Evolutionary conservation across 148 eudicot species (phyloP).

Genomic region (Arctostaphylos glauca): DNA sequence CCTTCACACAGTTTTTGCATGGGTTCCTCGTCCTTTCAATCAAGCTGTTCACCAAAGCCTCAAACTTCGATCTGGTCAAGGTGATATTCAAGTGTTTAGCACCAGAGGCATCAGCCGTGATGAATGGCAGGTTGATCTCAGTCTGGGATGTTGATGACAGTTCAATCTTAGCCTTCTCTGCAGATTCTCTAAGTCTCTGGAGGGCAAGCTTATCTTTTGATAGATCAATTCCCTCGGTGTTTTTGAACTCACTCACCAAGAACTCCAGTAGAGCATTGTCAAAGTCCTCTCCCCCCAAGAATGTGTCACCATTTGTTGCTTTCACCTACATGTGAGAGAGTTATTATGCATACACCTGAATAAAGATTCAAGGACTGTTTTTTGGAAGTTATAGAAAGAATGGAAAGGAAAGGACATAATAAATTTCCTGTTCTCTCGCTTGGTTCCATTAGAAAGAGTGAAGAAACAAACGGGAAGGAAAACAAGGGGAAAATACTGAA

Average conservation of each 20-base stretch:
- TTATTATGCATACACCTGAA: not conserved
- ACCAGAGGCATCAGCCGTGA: slow-evolving; percentile 89
- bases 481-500: not conserved
- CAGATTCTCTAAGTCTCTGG: slow-evolving; percentile 93
- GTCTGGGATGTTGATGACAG: slow-evolving; percentile 93
- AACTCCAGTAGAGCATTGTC: slow-evolving; percentile 81
- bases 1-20: slow-evolving; percentile 84
- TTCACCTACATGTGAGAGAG: slow-evolving; percentile 49
- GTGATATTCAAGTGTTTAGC: slow-evolving; percentile 93
- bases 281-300: slow-evolving; percentile 97
- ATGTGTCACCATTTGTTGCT: slow-evolving; percentile 99
- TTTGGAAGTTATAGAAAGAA: not conserved
- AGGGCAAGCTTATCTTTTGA: slow-evolving; percentile 75
- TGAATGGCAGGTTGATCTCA: slow-evolving; percentile 86
- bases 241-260: slow-evolving; percentile 76
- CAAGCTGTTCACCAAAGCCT: slow-evolving; percentile 68
- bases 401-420: not conserved
- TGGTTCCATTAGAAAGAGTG: not conserved
- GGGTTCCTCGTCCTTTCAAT: slow-evolving; percentile 84
- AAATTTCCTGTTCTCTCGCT: not conserved
- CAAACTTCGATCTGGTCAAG: slow-evolving; percentile 84
- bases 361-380: not conserved
- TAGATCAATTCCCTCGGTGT: slow-evolving; percentile 69
- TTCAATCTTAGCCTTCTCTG: slow-evolving; percentile 95
- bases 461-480: not conserved